These are phyloP conservation scores for Orbilia oligospora DNA, from an alignment of 2,329 filamentous ascomycete genomes.

Conservation along the genomic window DNA sequence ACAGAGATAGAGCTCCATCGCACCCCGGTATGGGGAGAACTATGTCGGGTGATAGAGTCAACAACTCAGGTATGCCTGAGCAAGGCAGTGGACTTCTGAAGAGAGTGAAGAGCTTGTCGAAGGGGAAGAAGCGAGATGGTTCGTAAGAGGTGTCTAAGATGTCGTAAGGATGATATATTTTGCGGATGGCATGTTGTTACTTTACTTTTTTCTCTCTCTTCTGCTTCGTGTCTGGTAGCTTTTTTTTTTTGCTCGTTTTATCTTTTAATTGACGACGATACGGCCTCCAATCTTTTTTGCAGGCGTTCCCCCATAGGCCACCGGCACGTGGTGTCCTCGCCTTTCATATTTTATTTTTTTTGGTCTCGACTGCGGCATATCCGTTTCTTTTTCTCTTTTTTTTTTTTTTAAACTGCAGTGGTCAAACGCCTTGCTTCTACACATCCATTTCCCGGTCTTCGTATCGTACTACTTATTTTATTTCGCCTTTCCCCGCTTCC, in stretches of 20 bases:
- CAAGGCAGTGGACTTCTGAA: slow-evolving; percentile 63
- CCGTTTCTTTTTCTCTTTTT: slow-evolving; percentile 18
- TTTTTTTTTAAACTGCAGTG: too few species aligned
- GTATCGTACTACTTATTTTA: slow-evolving; percentile 15
- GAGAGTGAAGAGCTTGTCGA: slow-evolving; percentile 65
- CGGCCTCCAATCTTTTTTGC: slow-evolving; percentile 25
- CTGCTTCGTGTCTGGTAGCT: slow-evolving; percentile 7
- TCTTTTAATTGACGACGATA: slow-evolving; percentile 19
- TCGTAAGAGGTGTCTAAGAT: slow-evolving; percentile 31
- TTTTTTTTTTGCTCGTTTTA: slow-evolving; percentile 5
- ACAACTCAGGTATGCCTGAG: slow-evolving; percentile 41
- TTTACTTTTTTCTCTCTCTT: slow-evolving; percentile 13
- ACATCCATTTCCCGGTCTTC: slow-evolving; percentile 27
- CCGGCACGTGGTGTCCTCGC: slow-evolving; percentile 12
- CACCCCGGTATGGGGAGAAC: slow-evolving; percentile 61
- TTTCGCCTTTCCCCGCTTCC: slow-evolving; percentile 1
- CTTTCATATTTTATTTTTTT: slow-evolving; percentile 13
- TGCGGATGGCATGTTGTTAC: not conserved
- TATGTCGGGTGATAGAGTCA: slow-evolving; percentile 53
- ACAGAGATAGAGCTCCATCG: slow-evolving; percentile 64
- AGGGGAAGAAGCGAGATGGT: slow-evolving; percentile 64
- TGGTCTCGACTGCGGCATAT: slow-evolving; percentile 23
- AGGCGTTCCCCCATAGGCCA: slow-evolving; percentile 19
- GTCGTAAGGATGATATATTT: not conserved
- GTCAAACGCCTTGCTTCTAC: slow-evolving; percentile 24